phyloP scores from a whole-genome alignment of 306 rosid genomes.

The Coriaria nepalensis region DNA sequence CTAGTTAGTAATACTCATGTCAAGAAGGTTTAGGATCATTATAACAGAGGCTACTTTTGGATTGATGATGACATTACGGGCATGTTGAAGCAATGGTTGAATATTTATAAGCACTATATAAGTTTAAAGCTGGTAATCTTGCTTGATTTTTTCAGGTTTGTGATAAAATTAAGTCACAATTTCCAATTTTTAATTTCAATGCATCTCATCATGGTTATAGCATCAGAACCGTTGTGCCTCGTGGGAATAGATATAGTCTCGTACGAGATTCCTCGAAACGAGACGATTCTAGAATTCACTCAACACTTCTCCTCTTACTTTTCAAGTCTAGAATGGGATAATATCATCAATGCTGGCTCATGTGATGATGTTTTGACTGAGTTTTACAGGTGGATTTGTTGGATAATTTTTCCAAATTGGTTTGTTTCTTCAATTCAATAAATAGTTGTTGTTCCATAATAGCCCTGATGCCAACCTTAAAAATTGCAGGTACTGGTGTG shows the following conservation, averaged over 20 bases:
- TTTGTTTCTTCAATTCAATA: too few relatives aligned
- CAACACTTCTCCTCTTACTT: constrained; percentile 53
- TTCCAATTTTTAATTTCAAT: constrained; percentile 84
- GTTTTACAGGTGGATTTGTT: constrained; percentile 48
- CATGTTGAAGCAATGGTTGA: background rate
- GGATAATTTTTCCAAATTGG: background rate
- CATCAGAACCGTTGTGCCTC: constrained; percentile 76
- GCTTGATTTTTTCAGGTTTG: constrained; percentile 30
- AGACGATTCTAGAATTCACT: constrained; percentile 35
- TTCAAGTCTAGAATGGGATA: constrained; percentile 67
- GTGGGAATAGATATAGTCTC: constrained; percentile 82
- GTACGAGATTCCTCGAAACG: constrained; percentile 39
- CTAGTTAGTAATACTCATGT: background rate
- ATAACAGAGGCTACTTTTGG: background rate
- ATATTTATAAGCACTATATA: background rate
- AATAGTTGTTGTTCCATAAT: too few relatives aligned
- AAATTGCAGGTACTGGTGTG: constrained; percentile 69
- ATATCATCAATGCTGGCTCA: constrained; percentile 41
- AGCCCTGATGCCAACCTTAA: background rate
- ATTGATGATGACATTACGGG: too few relatives aligned
- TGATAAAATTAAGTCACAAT: constrained; percentile 17
- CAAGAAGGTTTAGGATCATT: background rate
- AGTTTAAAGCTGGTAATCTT: too few relatives aligned
- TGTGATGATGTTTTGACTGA: constrained; percentile 38
- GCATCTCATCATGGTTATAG: constrained; percentile 86